A percentile compares a stretch with the other conserved stretches of the same genome.
Conservation (phyloP, 805 yeast species). For the Teunomyces panamensis region DNA sequence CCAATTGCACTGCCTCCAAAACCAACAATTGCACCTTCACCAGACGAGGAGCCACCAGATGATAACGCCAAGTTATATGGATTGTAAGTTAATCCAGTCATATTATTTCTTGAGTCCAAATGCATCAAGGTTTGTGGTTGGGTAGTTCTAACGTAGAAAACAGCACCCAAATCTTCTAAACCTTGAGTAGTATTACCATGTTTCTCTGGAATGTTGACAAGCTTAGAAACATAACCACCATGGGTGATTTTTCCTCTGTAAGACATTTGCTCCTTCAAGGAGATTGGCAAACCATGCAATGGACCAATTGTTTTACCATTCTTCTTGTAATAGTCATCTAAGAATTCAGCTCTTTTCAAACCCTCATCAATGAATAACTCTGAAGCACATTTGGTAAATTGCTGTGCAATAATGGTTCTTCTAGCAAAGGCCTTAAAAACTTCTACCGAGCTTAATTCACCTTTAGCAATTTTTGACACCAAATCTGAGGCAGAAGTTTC, state of each 20-base stretch:
- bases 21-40: conserved; percentile 64
- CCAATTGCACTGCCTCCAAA: conserved; percentile 62
- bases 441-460: conserved; percentile 47
- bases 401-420: conserved; percentile 62
- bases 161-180: conserved; percentile 50
- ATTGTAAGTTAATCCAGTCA: conserved; percentile 58
- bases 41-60: conserved; percentile 73
- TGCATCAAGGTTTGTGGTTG: conserved; percentile 74
- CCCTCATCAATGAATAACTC: conserved; percentile 65
- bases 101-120: conserved; percentile 57
- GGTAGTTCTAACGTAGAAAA: conserved; percentile 61
- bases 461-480: conserved; percentile 42
- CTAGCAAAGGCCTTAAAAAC: conserved; percentile 64
- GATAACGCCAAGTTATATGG: conserved; percentile 56
- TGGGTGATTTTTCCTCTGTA: conserved; percentile 53
- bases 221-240: conserved; percentile 55
- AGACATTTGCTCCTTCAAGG: conserved; percentile 62
- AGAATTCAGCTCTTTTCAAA: conserved; percentile 48
- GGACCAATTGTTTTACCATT: conserved; percentile 58
- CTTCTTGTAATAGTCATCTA: conserved; percentile 50
- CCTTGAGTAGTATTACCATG: conserved; percentile 49
- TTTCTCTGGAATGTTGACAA: conserved; percentile 45
- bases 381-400: conserved; percentile 56
- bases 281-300: conserved; percentile 64
- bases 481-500: conserved; percentile 41